Base-by-base conservation (phyloP, 345 rosid genomes). In the Anastatica hierochuntica region DNA sequence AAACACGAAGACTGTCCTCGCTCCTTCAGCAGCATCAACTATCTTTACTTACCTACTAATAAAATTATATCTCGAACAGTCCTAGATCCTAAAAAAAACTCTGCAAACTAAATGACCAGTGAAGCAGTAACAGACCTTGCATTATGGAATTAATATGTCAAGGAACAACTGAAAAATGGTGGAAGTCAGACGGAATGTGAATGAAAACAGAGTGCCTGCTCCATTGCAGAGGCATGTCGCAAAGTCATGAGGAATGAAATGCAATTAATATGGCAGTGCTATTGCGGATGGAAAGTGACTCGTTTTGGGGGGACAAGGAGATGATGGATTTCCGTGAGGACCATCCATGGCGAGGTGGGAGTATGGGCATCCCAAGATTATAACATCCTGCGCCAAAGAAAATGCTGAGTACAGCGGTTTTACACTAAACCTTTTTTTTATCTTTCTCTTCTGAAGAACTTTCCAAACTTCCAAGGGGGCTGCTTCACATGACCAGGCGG, bases 361-460 rank as follows among this genome's bases (percentile, higher is more conserved):
- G 77, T 61, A 77, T 62, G 70, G 72, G 73, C 60, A 64, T 71
- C 66, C 85, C 88, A 79, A 68, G 80, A 17, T 35, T 34, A 17
- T 72, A 59, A 53, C 65, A 78, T 73, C 95, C 94, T 90, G 97
- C 90, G 85, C 56, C n/a, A 90, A 90, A 86, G 85, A 86, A 86
- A 82, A 84, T 76, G 82, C 71, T 85, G 85, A 85, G 80, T 65
- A 79, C 71, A 85, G 90, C 88, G 86, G 73, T 78, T 74, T 81
- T 64, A 76, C 76, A 70, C 70, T 66, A 81, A 24, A 62, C n/a
- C n/a, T n/a, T 70, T 64, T 53, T 27, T 31, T 20, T 31, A 18
- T 31, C 60, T 57, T 59, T 73, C 56, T 64, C 67, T 46, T 52
- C 68, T 67, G 58, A 48, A 63, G 56, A 44, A 70, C 41, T 69